phyloP scores from a whole-genome alignment of 176 grass and related monocot genomes.

The Carex kokanica region DNA sequence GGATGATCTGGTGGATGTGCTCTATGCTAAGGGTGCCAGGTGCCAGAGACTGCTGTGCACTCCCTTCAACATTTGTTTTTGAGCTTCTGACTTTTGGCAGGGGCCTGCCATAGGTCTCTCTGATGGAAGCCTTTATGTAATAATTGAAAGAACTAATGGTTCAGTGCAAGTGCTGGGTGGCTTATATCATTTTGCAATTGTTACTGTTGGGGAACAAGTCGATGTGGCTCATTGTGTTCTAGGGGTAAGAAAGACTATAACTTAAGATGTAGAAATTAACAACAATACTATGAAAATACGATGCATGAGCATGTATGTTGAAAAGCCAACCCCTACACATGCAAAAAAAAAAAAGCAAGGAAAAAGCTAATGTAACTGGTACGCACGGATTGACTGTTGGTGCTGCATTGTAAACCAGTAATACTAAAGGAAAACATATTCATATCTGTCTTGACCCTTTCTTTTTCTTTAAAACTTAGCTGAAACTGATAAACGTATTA shows the following conservation, averaged over 20 bases:
- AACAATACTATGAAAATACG: not conserved
- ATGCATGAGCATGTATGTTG: not conserved
- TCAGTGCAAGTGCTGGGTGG: not conserved
- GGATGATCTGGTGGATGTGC: slow-evolving; percentile 27
- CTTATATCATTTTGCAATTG: not conserved
- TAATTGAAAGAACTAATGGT: not conserved
- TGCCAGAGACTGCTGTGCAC: not conserved
- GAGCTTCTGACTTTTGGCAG: slow-evolving; percentile 28
- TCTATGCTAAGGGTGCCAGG: slow-evolving; percentile 27
- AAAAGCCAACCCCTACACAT: not conserved
- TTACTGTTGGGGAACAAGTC: not conserved
- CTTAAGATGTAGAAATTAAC: not conserved
- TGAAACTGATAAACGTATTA: not conserved
- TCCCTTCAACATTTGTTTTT: not conserved
- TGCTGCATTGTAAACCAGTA: not conserved
- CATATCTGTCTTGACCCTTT: not conserved
- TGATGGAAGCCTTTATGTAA: slow-evolving; percentile 23
- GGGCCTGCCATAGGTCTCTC: slow-evolving; percentile 5
- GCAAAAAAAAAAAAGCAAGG: not conserved
- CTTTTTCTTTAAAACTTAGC: not conserved
- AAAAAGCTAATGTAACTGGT: not conserved
- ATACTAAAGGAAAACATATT: not conserved
- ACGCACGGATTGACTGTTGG: no score
- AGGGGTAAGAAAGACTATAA: not conserved
- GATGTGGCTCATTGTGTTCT: not conserved